Conservation (phyloP, 2,329 filamentous ascomycete genomes). For the Pseudomassariella vexata region DNA sequence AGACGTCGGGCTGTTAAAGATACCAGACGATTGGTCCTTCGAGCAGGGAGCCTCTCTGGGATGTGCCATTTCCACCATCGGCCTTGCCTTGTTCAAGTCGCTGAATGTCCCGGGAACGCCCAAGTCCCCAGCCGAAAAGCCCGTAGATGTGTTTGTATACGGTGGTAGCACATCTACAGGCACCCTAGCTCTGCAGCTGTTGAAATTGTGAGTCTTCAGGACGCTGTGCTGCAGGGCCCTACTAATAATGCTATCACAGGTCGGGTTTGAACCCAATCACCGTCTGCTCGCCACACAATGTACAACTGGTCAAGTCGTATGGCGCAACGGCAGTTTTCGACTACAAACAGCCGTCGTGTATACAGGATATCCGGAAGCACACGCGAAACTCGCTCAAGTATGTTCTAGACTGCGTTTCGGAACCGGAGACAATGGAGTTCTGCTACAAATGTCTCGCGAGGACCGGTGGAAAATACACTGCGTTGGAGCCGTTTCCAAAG, state of each 20-base stretch:
- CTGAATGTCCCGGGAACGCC: conserved; percentile 8
- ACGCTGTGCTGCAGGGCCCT: no score
- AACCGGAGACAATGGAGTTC: conserved; percentile 23
- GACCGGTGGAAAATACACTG: conserved; percentile 30
- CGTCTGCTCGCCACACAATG: conserved; percentile 37
- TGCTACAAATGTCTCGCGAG: conserved; percentile 32
- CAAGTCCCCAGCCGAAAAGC: conserved; percentile 3
- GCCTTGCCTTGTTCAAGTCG: conserved; percentile 10
- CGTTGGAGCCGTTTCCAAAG: conserved; percentile 26
- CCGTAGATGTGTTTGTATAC: conserved; percentile 5
- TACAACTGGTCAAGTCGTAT: conserved; percentile 29
- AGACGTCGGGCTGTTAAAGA: conserved; percentile 1
- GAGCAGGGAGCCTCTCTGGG: conserved; percentile 10
- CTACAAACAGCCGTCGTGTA: conserved; percentile 30
- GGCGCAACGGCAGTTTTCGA: conserved; percentile 42
- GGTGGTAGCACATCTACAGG: conserved; percentile 9
- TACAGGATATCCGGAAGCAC: conserved; percentile 17
- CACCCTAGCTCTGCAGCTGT: conserved; percentile 9
- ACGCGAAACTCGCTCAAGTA: not conserved
- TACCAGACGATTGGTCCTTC: conserved; percentile 1
- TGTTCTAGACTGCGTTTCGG: conserved; percentile 18
- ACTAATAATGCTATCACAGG: no score
- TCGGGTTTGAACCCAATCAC: conserved; percentile 34
- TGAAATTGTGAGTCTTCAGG: conserved; percentile 12
- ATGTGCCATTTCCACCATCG: conserved; percentile 6